Base-by-base conservation (phyloP, 192 early-diverging fungal genomes). In the Entrophospora sp. region DNA sequence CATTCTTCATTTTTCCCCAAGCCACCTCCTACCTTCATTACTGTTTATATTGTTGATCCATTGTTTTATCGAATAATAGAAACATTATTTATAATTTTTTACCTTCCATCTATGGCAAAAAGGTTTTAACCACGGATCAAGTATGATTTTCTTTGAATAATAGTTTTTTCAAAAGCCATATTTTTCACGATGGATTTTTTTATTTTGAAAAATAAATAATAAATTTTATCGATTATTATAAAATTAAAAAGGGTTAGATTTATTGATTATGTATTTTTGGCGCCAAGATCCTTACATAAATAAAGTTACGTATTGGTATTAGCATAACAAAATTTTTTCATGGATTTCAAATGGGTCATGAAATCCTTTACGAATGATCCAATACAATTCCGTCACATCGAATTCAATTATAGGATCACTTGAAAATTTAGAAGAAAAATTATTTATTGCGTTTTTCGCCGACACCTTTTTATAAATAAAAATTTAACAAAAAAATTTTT, bases 1-100 rank as follows among this genome's bases (percentile, higher is more conserved):
- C 82, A 71, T 78, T 90, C 89, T 98, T 74, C 96, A 98, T 40
- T 96, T 93, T 34, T 94, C 96, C 63, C 94, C 81, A 32, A 98
- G 79, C 57, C 75, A 86, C 55, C 89, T 86, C 31, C 94, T 88
- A 44, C 90, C 90, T 70, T 90, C 87, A 59, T 74, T 61, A 12
- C 70, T 31, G n/a, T 87, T 82, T 38, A 95, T 92, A 14, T 64
- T 79, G 8, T 86, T 62, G 43, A 86, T 71, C 89, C 87, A 93
- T n/a, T 85, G 71, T 62, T 84, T 71, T 4, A 31, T n/a, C n/a
- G n/a, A n/a, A n/a, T n/a, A n/a, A n/a, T n/a, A 30, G 7, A 8
- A 18, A 46, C 12, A 14, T 9, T 12, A 53, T 56, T 31, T 18
- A 49, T 37, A 45, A 25, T 10, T 24, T 14, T 7, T 16, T 76